Evolutionary conservation across 495 filamentous ascomycete species (phyloP).

Genomic region (Zalerion maritima): DNA sequence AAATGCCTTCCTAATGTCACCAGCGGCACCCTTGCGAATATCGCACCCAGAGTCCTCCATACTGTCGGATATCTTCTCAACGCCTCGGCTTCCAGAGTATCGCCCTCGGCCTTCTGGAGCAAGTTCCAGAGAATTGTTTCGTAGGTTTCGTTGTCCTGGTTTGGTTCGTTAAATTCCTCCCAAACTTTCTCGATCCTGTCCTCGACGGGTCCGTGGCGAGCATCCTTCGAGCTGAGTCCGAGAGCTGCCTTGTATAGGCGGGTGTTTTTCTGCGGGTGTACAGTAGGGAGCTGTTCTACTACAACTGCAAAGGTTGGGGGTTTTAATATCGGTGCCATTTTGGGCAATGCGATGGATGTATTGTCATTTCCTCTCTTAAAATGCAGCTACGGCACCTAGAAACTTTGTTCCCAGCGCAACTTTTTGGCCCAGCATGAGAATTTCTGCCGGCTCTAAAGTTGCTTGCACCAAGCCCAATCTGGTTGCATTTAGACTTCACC

Average conservation of each 20-base stretch:
- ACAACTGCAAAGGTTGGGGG: no score
- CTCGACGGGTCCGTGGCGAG: constrained; percentile 22
- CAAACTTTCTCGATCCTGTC: constrained; percentile 26
- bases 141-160: constrained; percentile 25
- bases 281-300: background rate
- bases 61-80: constrained; percentile 27
- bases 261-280: background rate
- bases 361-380: no score
- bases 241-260: no score
- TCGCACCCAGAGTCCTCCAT: constrained; percentile 26
- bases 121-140: constrained; percentile 34
- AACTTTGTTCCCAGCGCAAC: no score
- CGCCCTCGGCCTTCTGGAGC: constrained; percentile 31
- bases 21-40: constrained; percentile 26
- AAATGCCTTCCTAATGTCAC: constrained; percentile 31
- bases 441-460: no score
- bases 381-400: no score
- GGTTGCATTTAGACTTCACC: no score
- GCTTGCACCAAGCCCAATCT: no score
- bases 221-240: constrained; percentile 9
- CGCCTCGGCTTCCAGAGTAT: constrained; percentile 23
- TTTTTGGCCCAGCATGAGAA: no score
- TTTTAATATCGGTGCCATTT: no score
- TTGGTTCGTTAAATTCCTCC: constrained; percentile 16
- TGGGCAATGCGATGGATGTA: no score